Evolutionary conservation across 306 rosid genomes (phyloP).

Genomic region (Medicago arabica): DNA sequence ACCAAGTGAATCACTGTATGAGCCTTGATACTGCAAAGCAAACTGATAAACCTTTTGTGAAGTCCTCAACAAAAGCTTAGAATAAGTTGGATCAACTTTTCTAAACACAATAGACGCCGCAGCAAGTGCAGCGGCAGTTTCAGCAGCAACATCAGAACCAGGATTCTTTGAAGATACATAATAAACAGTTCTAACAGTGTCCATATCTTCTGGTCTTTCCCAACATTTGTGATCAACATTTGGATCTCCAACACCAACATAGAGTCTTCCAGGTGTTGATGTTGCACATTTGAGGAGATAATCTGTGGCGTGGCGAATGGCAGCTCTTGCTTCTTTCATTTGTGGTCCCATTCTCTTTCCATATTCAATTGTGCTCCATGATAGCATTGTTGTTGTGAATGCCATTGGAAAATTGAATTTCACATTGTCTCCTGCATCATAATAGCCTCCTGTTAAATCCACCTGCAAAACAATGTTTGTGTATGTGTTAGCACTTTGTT

Average conservation of each 20-base stretch:
- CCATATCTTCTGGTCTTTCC: constrained; percentile 98
- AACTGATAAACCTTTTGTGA: constrained; percentile 75
- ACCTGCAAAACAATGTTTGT: constrained; percentile 57
- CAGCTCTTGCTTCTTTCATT: constrained; percentile 54
- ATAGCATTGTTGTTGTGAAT: constrained; percentile 83
- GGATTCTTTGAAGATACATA: constrained; percentile 71
- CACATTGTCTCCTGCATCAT: constrained; percentile 95
- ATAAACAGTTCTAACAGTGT: constrained; percentile 64
- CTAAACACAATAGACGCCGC: constrained; percentile 86
- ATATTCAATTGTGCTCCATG: constrained; percentile 81
- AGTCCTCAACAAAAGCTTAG: constrained; percentile 59
- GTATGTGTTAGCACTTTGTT: constrained; percentile 3
- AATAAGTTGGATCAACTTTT: constrained; percentile 68
- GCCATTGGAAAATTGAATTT: constrained; percentile 98
- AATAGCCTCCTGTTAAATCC: constrained; percentile 88
- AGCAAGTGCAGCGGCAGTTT: constrained; percentile 88
- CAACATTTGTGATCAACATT: constrained; percentile 86
- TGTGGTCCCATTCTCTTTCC: constrained; percentile 77
- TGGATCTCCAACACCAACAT: constrained; percentile 90
- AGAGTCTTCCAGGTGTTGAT: constrained; percentile 72
- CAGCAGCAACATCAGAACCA: constrained; percentile 92
- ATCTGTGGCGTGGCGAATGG: constrained; percentile 83
- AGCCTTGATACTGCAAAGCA: constrained; percentile 69
- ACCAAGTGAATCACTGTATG: constrained; percentile 86
- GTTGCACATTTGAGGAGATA: constrained; percentile 80